Evolutionary conservation across 1,284 basidiomycete genomes (phyloP).

Genomic region (Microbotryomycetes sp.): DNA sequence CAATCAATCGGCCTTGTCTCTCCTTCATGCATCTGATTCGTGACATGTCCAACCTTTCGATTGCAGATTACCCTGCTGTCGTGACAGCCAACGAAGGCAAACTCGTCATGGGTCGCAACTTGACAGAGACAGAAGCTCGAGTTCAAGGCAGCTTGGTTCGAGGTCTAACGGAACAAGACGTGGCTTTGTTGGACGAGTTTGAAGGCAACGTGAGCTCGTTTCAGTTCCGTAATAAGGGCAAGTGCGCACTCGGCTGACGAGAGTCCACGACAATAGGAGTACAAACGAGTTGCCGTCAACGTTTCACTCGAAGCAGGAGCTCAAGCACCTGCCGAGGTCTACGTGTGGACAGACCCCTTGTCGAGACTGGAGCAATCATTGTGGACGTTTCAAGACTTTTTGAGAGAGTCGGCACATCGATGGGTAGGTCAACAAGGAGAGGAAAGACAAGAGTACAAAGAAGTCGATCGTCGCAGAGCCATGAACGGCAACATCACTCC

Average conservation of each 20-base stretch:
- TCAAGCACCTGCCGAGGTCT: constrained; percentile 55
- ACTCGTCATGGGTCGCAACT: constrained; percentile 40
- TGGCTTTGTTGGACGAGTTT: constrained; percentile 61
- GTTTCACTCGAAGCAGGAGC: constrained; percentile 48
- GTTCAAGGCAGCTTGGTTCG: constrained; percentile 65
- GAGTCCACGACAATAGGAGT: constrained; percentile 60
- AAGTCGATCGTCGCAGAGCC: constrained; percentile 47
- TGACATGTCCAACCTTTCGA: too few species aligned
- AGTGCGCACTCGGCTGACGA: too few species aligned
- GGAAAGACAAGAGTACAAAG: constrained; percentile 46
- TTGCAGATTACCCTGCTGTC: constrained; percentile 69
- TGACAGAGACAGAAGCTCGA: constrained; percentile 50
- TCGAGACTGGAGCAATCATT: constrained; percentile 52
- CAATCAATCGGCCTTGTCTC: too few species aligned
- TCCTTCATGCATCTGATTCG: neutral
- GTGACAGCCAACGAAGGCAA: constrained; percentile 52
- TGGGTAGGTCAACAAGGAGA: constrained; percentile 53
- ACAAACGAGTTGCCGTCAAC: constrained; percentile 52
- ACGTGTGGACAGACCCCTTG: constrained; percentile 56
- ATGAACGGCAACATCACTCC: constrained; percentile 23
- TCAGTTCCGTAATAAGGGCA: neutral
- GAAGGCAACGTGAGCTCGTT: constrained; percentile 61
- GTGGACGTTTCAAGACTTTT: constrained; percentile 72
- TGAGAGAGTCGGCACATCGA: constrained; percentile 60
- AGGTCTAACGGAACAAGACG: constrained; percentile 57